phyloP scores from a whole-genome alignment of 495 filamentous ascomycete species.

The Neurospora sp. region DNA sequence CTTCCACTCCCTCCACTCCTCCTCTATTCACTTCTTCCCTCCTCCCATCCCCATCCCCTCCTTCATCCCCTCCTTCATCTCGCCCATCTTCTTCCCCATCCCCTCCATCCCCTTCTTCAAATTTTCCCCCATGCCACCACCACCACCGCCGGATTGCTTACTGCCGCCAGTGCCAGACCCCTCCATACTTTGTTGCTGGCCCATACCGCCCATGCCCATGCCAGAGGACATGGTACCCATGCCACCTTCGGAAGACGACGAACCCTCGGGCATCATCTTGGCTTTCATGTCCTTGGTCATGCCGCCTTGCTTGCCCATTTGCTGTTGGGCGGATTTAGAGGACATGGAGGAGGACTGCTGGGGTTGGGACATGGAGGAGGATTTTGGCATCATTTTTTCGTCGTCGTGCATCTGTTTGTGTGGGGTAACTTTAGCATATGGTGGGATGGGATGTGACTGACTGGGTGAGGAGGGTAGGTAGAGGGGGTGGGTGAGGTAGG shows the following conservation, averaged over 20 bases:
- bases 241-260: not conserved
- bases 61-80: conserved; percentile 16
- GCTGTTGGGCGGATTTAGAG: not conserved
- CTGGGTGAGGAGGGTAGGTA: not conserved
- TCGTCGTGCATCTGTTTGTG: conserved; percentile 12
- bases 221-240: too few species aligned
- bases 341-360: not conserved
- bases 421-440: not conserved
- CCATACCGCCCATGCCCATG: not conserved
- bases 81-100: conserved; percentile 13
- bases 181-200: not conserved
- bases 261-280: not conserved
- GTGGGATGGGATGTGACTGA: too few species aligned
- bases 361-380: not conserved
- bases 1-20: too few species aligned
- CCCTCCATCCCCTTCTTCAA: not conserved
- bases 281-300: not conserved
- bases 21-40: conserved; percentile 9
- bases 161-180: too few species aligned
- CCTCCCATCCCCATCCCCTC: conserved; percentile 1
- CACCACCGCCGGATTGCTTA: not conserved
- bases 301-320: not conserved
- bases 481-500: too few species aligned
- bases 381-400: conserved; percentile 4
- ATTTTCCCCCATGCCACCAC: not conserved